These are phyloP conservation scores for Rhodamnia argentea DNA, from an alignment of 345 rosid species.

Conservation along the genomic window DNA sequence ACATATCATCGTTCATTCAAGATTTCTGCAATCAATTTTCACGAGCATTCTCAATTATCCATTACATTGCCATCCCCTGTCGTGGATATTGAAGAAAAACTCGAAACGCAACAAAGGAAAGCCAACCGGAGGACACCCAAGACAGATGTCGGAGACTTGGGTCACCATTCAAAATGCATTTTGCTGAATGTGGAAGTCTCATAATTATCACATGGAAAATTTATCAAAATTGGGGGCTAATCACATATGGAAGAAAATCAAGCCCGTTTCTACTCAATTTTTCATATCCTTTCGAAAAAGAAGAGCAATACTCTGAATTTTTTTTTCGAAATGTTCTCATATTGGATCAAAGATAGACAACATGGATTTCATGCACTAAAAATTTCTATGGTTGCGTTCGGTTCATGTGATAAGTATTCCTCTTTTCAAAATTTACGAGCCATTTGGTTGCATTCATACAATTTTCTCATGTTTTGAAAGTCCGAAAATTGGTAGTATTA, in stretches of 20 bases:
- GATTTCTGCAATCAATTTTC: neutral
- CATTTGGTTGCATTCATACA: too few relatives aligned
- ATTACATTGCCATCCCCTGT: neutral
- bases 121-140: neutral
- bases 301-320: neutral
- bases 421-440: too few relatives aligned
- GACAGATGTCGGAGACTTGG: neutral
- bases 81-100: too few relatives aligned
- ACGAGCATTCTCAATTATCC: neutral
- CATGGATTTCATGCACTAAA: too few relatives aligned
- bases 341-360: too few relatives aligned
- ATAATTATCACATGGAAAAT: neutral
- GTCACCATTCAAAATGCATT: neutral
- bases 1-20: neutral
- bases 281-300: neutral
- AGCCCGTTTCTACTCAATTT: neutral
- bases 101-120: neutral
- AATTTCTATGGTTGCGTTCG: too few relatives aligned
- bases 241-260: neutral
- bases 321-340: neutral
- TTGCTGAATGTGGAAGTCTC: neutral
- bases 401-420: too few relatives aligned
- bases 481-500: too few relatives aligned
- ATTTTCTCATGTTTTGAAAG: too few relatives aligned
- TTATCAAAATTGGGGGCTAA: neutral